These are phyloP conservation scores for Metschnikowia kofuensis DNA, from an alignment of 805 yeast genomes.

Conservation along the genomic window DNA sequence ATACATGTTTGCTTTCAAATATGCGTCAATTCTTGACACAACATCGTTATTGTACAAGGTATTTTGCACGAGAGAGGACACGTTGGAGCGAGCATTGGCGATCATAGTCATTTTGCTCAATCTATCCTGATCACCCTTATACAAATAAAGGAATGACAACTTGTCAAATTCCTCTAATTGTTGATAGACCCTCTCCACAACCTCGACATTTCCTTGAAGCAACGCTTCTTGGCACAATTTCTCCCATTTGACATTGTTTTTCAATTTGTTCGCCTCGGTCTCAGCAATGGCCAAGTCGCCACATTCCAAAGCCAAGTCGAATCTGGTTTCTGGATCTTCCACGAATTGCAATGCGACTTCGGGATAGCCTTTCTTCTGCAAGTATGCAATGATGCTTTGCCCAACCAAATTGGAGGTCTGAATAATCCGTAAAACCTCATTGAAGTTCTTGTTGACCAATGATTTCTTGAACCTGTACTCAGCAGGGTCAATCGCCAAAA, in stretches of 20 bases:
- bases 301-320: constrained; percentile 92
- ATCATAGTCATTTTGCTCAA: constrained; percentile 81
- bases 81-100: constrained; percentile 84
- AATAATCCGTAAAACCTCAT: constrained; percentile 87
- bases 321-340: constrained; percentile 92
- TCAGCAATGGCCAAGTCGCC: constrained; percentile 86
- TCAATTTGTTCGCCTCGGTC: constrained; percentile 77
- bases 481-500: constrained; percentile 83
- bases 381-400: constrained; percentile 91
- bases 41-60: constrained; percentile 73
- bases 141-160: constrained; percentile 81
- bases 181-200: constrained; percentile 87
- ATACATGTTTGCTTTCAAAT: constrained; percentile 72
- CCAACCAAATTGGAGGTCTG: constrained; percentile 90
- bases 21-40: constrained; percentile 69
- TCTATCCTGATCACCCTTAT: constrained; percentile 76
- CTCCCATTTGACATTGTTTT: constrained; percentile 71
- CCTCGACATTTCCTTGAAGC: constrained; percentile 80
- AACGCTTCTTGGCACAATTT: constrained; percentile 82
- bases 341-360: constrained; percentile 97
- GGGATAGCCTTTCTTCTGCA: constrained; percentile 94
- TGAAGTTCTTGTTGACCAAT: constrained; percentile 81
- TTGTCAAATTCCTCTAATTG: constrained; percentile 83
- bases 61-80: constrained; percentile 76
- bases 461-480: constrained; percentile 96